A percentile compares a stretch with the other conserved stretches of the same genome.
Conservation (phyloP, 2,329 filamentous ascomycete species). For the Aspergillus udagawae region DNA sequence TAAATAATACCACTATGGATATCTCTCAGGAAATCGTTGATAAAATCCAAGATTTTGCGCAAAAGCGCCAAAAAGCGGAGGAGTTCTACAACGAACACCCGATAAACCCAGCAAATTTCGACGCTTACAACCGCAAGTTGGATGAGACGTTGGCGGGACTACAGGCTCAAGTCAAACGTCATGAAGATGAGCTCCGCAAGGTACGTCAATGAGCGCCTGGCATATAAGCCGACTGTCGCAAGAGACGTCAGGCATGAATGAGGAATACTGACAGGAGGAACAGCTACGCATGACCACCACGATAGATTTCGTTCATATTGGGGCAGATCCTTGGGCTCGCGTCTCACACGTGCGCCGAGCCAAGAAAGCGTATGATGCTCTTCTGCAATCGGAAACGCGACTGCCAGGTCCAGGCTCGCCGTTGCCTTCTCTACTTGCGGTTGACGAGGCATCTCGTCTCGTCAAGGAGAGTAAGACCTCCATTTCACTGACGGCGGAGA, state of each 20-base stretch:
- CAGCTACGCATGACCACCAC: conserved; percentile 33
- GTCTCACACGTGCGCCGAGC: conserved; percentile 50
- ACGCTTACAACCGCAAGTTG: conserved; percentile 42
- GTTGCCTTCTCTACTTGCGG: conserved; percentile 66
- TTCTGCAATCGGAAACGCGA: conserved; percentile 60
- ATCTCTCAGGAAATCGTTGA: conserved; percentile 28
- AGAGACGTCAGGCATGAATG: not conserved
- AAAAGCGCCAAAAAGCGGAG: conserved; percentile 33
- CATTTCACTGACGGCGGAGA: conserved; percentile 44
- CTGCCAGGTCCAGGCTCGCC: conserved; percentile 65
- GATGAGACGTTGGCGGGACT: conserved; percentile 66
- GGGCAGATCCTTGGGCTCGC: conserved; percentile 28
- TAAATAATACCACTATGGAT: conserved; percentile 19
- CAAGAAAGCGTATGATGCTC: conserved; percentile 61
- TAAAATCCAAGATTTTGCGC: conserved; percentile 32
- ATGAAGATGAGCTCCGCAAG: conserved; percentile 45
- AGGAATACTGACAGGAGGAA: conserved; percentile 10
- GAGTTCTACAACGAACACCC: conserved; percentile 27
- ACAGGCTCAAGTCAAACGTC: conserved; percentile 49
- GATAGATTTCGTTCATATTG: conserved; percentile 28
- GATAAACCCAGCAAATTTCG: conserved; percentile 24
- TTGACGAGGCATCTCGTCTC: conserved; percentile 63
- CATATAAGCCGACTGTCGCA: not conserved
- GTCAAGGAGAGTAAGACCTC: conserved; percentile 62
- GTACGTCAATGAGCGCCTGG: conserved; percentile 26